Conservation (phyloP, 2,329 filamentous ascomycete genomes). For the Botryotinia calthae region DNA sequence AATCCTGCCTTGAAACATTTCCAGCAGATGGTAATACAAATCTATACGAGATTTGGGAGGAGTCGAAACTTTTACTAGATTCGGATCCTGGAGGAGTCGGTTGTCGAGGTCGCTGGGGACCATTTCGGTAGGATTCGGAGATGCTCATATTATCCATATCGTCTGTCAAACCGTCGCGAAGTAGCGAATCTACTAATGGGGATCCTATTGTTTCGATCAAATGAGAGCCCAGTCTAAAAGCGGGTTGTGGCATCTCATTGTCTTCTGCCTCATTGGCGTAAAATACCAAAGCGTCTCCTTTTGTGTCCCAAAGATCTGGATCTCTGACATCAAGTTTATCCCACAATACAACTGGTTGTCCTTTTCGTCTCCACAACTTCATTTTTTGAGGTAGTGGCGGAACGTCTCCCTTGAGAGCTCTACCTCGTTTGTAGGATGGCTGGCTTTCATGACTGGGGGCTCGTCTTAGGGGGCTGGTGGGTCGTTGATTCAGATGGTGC, state of each 20-base stretch:
- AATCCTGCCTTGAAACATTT: slow-evolving; percentile 48
- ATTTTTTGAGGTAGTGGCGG: not conserved
- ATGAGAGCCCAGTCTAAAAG: slow-evolving; percentile 57
- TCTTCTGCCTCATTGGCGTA: slow-evolving; percentile 46
- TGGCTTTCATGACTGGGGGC: not conserved
- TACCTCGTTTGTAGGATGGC: not conserved
- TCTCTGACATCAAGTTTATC: slow-evolving; percentile 14
- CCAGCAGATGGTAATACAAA: slow-evolving; percentile 61
- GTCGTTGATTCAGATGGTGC: not conserved
- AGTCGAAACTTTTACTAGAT: slow-evolving; percentile 16
- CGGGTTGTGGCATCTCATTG: slow-evolving; percentile 46
- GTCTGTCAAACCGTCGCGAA: slow-evolving; percentile 55
- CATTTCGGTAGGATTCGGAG: not conserved
- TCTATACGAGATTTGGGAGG: slow-evolving; percentile 54
- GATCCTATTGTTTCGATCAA: slow-evolving; percentile 58
- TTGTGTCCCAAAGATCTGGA: slow-evolving; percentile 50
- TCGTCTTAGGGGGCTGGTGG: not conserved
- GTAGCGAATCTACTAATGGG: slow-evolving; percentile 50
- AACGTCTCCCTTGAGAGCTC: not conserved
- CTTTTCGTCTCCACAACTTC: slow-evolving; percentile 4
- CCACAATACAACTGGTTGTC: not conserved
- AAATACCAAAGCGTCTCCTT: slow-evolving; percentile 59
- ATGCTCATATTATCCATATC: slow-evolving; percentile 43
- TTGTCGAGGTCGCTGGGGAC: not conserved
- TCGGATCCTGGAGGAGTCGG: slow-evolving; percentile 13